Evolutionary conservation across 2,329 filamentous ascomycete genomes (phyloP).

Genomic region (Trichoderma koningii): DNA sequence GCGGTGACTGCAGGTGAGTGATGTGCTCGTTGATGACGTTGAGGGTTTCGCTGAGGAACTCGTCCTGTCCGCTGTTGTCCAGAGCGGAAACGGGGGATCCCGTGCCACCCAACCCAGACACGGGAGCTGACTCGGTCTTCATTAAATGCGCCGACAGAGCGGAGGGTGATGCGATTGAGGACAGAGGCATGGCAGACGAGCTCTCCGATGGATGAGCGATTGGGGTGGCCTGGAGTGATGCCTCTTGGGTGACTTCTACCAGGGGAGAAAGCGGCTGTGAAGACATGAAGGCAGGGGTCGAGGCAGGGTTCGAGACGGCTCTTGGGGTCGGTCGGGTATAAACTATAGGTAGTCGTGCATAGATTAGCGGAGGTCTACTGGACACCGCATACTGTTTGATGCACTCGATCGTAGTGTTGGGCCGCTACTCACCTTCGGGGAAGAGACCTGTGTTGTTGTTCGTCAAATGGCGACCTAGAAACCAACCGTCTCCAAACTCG

Average conservation of each 20-base stretch:
- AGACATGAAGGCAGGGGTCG: constrained; percentile 37
- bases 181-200: constrained; percentile 37
- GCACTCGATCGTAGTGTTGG: not conserved
- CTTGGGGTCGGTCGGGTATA: constrained; percentile 63
- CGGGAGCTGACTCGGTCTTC: constrained; percentile 40
- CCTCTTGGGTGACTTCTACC: constrained; percentile 38
- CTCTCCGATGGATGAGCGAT: constrained; percentile 29
- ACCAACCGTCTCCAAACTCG: constrained; percentile 88
- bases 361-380: constrained; percentile 24
- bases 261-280: constrained; percentile 39
- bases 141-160: constrained; percentile 50
- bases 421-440: constrained; percentile 67
- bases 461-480: constrained; percentile 71
- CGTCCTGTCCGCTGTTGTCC: constrained; percentile 52
- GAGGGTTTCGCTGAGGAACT: constrained; percentile 89
- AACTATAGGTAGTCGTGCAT: constrained; percentile 48
- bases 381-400: too few relatives aligned
- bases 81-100: constrained; percentile 36
- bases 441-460: constrained; percentile 78
- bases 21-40: constrained; percentile 98
- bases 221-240: constrained; percentile 30
- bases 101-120: constrained; percentile 38
- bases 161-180: constrained; percentile 40
- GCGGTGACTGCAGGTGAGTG: constrained; percentile 70
- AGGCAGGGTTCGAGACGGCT: constrained; percentile 52